phyloP scores from a whole-genome alignment of 1,284 basidiomycete species.

The Papiliotrema laurentii region DNA sequence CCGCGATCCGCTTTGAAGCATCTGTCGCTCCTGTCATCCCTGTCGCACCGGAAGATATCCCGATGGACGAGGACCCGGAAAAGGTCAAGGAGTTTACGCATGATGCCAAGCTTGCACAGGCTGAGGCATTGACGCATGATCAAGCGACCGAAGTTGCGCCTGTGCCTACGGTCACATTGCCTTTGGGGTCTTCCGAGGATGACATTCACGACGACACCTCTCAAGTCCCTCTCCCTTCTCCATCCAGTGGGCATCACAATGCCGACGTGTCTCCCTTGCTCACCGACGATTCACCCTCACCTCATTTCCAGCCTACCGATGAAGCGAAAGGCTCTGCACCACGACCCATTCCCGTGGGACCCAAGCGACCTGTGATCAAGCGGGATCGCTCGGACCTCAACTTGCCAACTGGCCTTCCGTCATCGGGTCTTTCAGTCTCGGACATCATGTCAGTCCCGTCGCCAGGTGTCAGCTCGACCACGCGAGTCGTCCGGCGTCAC shows the following conservation, averaged over 20 bases:
- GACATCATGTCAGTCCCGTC: constrained; percentile 29
- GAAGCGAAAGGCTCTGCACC: constrained; percentile 1
- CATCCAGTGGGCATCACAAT: no score
- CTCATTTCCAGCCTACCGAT: not conserved
- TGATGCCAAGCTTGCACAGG: no score
- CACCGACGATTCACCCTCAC: not conserved
- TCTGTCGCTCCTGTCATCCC: not conserved
- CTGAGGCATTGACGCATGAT: no score
- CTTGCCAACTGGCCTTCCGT: constrained; percentile 22
- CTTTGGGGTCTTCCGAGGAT: not conserved
- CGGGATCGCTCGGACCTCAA: constrained; percentile 4
- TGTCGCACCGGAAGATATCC: not conserved
- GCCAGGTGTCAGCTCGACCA: constrained; percentile 8
- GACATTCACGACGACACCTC: not conserved
- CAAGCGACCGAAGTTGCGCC: not conserved
- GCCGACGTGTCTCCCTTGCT: no score
- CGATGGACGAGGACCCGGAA: not conserved
- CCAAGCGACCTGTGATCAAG: not conserved
- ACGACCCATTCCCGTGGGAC: constrained; percentile 4
- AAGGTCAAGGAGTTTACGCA: not conserved
- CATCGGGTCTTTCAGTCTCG: constrained; percentile 27
- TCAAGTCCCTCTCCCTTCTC: not conserved
- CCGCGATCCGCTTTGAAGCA: not conserved
- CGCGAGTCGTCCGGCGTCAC: constrained; percentile 22
- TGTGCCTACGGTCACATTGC: not conserved